Conservation (phyloP, 2,329 filamentous ascomycete species). For the Scedosporium apiospermum region DNA sequence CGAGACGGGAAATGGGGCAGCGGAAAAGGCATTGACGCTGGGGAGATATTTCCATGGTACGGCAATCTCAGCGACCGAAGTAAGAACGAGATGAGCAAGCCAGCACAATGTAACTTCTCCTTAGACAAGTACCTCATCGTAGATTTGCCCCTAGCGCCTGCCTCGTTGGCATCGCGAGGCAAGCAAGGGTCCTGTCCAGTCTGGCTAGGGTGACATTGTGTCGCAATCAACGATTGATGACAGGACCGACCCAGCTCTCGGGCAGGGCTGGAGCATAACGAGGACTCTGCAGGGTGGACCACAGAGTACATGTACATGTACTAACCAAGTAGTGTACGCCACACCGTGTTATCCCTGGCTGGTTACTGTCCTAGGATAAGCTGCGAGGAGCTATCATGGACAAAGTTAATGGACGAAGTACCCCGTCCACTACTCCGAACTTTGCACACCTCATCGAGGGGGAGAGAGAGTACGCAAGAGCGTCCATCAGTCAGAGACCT, state of each 20-base stretch:
- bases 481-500: no score
- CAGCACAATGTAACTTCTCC: neutral
- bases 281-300: neutral
- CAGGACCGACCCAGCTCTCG: neutral
- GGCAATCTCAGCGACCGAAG: neutral
- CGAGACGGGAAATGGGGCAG: neutral
- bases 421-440: no score
- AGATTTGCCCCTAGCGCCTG: neutral
- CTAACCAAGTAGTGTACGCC: neutral
- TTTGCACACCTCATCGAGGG: no score
- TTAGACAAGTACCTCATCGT: neutral
- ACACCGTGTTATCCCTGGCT: neutral
- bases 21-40: neutral
- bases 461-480: no score
- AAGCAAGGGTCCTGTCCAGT: neutral
- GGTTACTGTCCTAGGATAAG: neutral
- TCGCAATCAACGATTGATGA: no score
- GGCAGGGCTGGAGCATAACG: neutral
- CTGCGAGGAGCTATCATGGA: neutral
- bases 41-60: neutral
- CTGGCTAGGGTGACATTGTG: neutral
- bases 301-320: no score
- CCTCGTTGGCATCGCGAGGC: neutral
- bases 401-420: no score
- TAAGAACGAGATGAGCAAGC: neutral